Conservation (phyloP, 805 yeast species). For the Zygosaccharomyces bailii region DNA sequence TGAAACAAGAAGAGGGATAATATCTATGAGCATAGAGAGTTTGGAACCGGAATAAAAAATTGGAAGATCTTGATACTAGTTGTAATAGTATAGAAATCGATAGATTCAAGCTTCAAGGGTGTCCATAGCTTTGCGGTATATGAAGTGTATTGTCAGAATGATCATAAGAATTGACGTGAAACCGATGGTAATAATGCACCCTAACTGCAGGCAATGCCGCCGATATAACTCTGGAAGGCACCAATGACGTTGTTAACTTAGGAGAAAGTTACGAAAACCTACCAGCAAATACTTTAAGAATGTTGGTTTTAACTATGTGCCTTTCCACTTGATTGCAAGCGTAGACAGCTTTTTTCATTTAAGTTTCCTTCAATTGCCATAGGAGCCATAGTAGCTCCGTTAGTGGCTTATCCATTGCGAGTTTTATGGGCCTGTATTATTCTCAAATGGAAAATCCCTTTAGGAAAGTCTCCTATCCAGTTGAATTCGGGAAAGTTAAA, state of each 20-base stretch:
- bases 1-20: too few relatives aligned
- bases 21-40: too few relatives aligned
- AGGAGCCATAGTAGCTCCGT: slow-evolving; percentile 45
- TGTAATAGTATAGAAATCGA: too few relatives aligned
- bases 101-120: neutral
- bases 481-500: slow-evolving; percentile 63
- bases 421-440: slow-evolving; percentile 32
- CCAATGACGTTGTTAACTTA: neutral
- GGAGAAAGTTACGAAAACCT: neutral
- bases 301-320: slow-evolving; percentile 46
- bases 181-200: neutral
- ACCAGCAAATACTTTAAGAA: slow-evolving; percentile 31
- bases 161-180: neutral
- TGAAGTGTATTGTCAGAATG: neutral
- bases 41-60: too few relatives aligned
- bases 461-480: slow-evolving; percentile 10
- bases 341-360: slow-evolving; percentile 49
- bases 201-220: neutral
- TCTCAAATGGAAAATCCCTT: slow-evolving; percentile 13
- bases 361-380: slow-evolving; percentile 47
- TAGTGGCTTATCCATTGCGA: slow-evolving; percentile 50
- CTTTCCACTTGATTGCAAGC: slow-evolving; percentile 49
- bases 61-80: too few relatives aligned
- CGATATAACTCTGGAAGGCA: slow-evolving; percentile 3
- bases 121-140: neutral